Evolutionary conservation across 129 eudicot species (phyloP), one percentile per base, ranked within the genome.

Genomic region (Tagetes erecta): DNA sequence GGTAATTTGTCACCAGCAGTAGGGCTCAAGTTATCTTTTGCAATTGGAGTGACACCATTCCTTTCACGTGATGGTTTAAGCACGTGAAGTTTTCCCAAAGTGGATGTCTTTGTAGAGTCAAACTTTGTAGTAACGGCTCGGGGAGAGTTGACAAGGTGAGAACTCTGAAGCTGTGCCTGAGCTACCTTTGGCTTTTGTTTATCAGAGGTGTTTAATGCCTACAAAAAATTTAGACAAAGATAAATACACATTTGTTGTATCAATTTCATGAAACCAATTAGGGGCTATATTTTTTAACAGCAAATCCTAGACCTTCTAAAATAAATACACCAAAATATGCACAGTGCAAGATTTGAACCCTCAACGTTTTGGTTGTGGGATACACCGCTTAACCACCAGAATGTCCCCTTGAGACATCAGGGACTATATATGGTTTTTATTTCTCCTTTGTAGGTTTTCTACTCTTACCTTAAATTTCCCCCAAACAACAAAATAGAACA

Each of bases 21-120:
- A 53, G 95, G 96, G 60, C 89, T 86, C 78, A 75, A 62, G 76
- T 20, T 78, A 67, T 93, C 96, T 81, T 87, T 93, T 6, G 77
- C 35, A 68, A 72, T 72, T 78, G 84, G 71, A 42, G 86, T 71
- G 62, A 72, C 78, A 52, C 91, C 96, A 63, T 84, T 92, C 77
- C 87, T 81, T 60, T 88, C 97, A n/a, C 95, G 81, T 42, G 80
- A 84, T 2, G 93, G 93, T 66, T 90, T 94, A 5, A 90, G 96
- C 7, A 94, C 85, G 14, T 80, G 91, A 60, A 94, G 85, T 82
- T 90, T 94, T 42, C 92, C 89, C 42, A 78, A 50, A 65, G 70
- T 77, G 6, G 91, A 78, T 60, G 86, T 66, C 76, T 84, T 90
- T 76, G 88, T 70, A 45, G 42, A 52, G 34, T 90, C 96, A 2